Percentiles rank a stretch among this genome's conserved stretches.
Evolutionary conservation across 73 alveolate genomes (phyloP).

Genomic region (Paramecium pentaurelia): DNA sequence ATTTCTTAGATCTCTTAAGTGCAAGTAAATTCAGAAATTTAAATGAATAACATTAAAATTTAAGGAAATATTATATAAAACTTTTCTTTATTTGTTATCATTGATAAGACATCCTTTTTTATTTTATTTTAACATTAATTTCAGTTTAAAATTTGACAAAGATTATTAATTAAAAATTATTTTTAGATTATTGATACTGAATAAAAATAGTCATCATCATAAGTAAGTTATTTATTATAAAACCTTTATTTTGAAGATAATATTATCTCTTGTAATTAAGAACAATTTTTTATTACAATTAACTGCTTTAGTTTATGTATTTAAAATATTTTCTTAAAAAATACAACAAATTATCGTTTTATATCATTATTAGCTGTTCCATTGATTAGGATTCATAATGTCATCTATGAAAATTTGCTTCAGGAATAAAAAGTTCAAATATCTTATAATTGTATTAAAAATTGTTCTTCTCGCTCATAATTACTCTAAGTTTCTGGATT

Average conservation of each 20-base stretch:
- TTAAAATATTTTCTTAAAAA: neutral
- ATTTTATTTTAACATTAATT: too few species aligned
- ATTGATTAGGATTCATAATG: neutral
- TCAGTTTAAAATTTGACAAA: too few species aligned
- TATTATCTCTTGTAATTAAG: neutral
- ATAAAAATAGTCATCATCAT: neutral
- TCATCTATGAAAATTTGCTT: neutral
- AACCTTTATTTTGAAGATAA: neutral
- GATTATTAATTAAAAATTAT: too few species aligned
- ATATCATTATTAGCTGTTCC: neutral
- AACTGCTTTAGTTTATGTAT: neutral
- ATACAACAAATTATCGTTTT: neutral
- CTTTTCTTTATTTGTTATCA: too few species aligned
- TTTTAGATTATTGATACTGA: too few species aligned
- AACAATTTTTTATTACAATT: neutral
- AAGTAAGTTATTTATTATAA: neutral
- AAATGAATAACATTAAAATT: neutral
- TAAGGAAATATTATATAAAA: too few species aligned
- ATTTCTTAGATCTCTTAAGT: neutral
- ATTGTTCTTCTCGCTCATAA: neutral
- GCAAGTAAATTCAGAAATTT: neutral
- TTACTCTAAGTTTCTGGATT: neutral
- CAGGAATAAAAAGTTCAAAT: neutral
- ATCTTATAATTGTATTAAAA: neutral
- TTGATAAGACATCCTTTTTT: too few species aligned